Conservation (phyloP, 345 rosid genomes). For the Eucalyptus melliodora region DNA sequence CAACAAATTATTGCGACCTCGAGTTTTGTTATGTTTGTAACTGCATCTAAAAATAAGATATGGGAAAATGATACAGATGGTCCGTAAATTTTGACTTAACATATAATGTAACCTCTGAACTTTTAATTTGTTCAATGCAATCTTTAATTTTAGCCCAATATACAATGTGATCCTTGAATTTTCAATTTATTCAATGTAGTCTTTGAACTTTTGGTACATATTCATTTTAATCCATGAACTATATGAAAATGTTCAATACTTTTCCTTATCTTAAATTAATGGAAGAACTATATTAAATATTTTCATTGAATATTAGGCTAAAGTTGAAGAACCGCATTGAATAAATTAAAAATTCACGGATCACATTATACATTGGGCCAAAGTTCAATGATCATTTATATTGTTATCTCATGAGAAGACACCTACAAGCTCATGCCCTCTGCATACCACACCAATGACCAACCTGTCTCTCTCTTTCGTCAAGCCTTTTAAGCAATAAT, state of each 20-base stretch:
- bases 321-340: accelerated
- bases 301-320: too few relatives aligned
- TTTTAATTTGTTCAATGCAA: too few relatives aligned
- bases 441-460: constrained; percentile 69
- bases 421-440: constrained; percentile 27
- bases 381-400: too few relatives aligned
- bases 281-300: too few relatives aligned
- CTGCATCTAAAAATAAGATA: not conserved
- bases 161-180: accelerated
- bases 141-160: accelerated
- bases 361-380: accelerated
- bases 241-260: too few relatives aligned
- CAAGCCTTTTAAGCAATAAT: constrained; percentile 41
- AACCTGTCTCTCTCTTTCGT: constrained; percentile 19
- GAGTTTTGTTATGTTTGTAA: not conserved
- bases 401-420: not conserved
- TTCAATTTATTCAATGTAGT: accelerated
- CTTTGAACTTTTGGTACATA: accelerated
- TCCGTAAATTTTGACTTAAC: too few relatives aligned
- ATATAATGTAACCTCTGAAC: accelerated
- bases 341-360: too few relatives aligned
- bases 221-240: accelerated
- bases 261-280: accelerated
- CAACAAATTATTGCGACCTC: too few relatives aligned
- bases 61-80: accelerated